Evolutionary conservation across 169 alveolate species (phyloP), one percentile per base, ranked within the genome.

Genomic region (Cryptosporidium muris): DNA sequence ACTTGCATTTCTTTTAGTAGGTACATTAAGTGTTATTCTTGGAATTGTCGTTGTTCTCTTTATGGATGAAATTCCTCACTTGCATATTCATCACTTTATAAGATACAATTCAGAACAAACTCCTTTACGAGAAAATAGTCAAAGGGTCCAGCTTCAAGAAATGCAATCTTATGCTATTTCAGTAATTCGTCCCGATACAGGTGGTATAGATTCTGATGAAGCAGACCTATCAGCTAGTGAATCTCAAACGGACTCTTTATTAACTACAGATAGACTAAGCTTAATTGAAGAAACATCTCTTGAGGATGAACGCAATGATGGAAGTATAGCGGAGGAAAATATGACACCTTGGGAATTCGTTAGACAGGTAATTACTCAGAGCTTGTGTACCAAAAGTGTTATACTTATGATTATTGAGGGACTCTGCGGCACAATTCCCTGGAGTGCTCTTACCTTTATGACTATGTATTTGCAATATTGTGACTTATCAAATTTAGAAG

Each of bases 391-490:
- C 12, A 74, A 74, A 74, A 74, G 85, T 60, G 85, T 74, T 25
- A 74, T 74, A n/a, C 51, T 74, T 16, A 74, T 74, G 85, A 74
- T 82, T 64, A n/a, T 89, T 51, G 93, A 94, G 91, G 95, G 95
- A 4, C 80, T 93, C 81, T 82, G 93, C 14, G 95, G 96, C n/a
- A 93, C 96, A 25, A 93, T 94, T 36, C 97, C 98, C 14, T 94
- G 95, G 95, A 66, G 93, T 60, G 95, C 97, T 38, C 89, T 94
- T 63, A 89, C 94, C 52, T 95, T 93, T 89, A 94, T 93, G 82
- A 92, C 95, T 9, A 90, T 94, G 95, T 93, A 89, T 89, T 88
- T 94, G 63, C 98, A 95, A 88, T 95, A 95, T 82, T 89, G 95
- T 68, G 96, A 95, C 40, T 88, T 95, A 80, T 60, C 94, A 42